Percentiles rank a stretch among this genome's conserved stretches.
Evolutionary conservation across 345 rosid species (phyloP).

Genomic region (Ceriops decandra): DNA sequence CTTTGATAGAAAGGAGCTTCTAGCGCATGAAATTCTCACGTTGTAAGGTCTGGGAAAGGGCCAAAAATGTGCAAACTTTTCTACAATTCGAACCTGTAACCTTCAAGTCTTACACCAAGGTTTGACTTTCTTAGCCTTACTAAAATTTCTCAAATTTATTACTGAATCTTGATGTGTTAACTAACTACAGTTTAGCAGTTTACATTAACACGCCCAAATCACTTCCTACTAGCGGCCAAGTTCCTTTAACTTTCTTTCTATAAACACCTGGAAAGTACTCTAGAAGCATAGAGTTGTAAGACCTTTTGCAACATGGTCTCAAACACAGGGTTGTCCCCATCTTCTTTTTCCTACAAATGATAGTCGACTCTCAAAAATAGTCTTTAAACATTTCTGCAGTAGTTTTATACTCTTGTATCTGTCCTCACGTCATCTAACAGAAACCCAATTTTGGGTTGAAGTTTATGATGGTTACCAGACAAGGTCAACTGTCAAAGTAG

Average conservation of each 20-base stretch:
- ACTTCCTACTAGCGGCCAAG: background rate
- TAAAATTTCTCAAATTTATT: too few species aligned
- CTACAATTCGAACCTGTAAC: too few species aligned
- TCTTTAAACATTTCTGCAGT: background rate
- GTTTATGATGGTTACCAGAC: background rate
- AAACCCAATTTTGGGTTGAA: background rate
- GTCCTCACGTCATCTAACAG: background rate
- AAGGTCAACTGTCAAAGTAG: constrained; percentile 1
- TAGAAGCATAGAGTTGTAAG: constrained; percentile 81
- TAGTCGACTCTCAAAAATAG: background rate
- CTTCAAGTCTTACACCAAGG: too few species aligned
- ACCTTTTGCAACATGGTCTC: constrained; percentile 89
- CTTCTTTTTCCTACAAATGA: constrained; percentile 73
- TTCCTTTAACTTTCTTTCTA: constrained; percentile 65
- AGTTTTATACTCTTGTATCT: background rate
- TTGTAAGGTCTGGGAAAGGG: too few species aligned
- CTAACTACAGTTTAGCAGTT: too few species aligned
- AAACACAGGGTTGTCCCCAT: constrained; percentile 81
- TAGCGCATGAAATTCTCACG: too few species aligned
- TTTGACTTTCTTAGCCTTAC: too few species aligned
- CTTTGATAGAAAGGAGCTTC: too few species aligned
- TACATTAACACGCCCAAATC: background rate
- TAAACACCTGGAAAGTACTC: constrained; percentile 69
- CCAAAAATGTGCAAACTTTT: too few species aligned
- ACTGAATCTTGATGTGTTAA: too few species aligned